Evolutionary conservation across 192 early-diverging fungal species (phyloP).

Genomic region (Helicostylum pulchrum): DNA sequence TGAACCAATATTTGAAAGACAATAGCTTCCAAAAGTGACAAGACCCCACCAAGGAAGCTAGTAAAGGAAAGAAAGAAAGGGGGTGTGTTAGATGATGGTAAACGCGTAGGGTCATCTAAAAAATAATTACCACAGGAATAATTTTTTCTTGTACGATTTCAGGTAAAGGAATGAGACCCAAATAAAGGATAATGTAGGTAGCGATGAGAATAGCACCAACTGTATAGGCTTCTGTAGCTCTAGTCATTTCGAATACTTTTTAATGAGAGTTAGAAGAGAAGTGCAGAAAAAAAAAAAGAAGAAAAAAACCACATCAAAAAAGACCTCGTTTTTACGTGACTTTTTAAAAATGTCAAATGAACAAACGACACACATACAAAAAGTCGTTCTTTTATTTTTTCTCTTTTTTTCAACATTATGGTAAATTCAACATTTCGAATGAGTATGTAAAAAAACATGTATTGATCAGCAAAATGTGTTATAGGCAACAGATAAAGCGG

Average conservation of each 20-base stretch:
- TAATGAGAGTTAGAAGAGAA: background rate
- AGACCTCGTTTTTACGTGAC: too few species aligned
- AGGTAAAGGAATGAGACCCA: conserved; percentile 46
- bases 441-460: too few species aligned
- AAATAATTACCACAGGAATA: conserved; percentile 45
- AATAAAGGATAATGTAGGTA: conserved; percentile 42
- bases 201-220: conserved; percentile 39
- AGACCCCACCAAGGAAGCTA: conserved; percentile 78
- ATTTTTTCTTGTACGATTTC: conserved; percentile 47
- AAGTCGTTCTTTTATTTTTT: too few species aligned
- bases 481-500: conserved; percentile 65
- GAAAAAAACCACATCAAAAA: too few species aligned
- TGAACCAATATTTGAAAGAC: conserved; percentile 82
- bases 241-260: conserved; percentile 39
- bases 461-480: background rate
- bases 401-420: too few species aligned
- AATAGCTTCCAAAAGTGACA: conserved; percentile 87
- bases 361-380: too few species aligned
- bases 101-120: background rate
- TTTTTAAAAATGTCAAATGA: too few species aligned
- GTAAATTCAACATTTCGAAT: too few species aligned
- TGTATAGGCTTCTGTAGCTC: conserved; percentile 50
- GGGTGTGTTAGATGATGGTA: background rate
- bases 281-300: background rate
- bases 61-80: background rate